Percentiles rank a stretch among this genome's conserved stretches.
These are phyloP conservation scores for Cladochytrium replicatum DNA, from an alignment of 192 early-diverging fungal species.

Conservation along the genomic window DNA sequence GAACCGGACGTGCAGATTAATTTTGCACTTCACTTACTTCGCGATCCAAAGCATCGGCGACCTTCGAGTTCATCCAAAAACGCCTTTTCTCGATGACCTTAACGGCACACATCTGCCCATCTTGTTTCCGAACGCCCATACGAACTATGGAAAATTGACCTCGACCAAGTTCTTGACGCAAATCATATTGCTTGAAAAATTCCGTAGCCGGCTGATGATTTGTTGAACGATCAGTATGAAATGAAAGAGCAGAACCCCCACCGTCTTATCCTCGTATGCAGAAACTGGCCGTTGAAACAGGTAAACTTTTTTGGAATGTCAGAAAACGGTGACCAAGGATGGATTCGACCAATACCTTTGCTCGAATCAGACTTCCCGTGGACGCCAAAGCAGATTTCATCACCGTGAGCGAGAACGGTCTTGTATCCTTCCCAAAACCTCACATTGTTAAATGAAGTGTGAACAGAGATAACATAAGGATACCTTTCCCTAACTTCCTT, in stretches of 20 bases:
- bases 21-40: slow-evolving; percentile 4
- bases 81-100: slow-evolving; percentile 24
- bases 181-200: slow-evolving; percentile 4
- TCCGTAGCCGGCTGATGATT: neutral
- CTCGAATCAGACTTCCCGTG: neutral
- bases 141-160: slow-evolving; percentile 23
- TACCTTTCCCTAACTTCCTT: slow-evolving; percentile 6
- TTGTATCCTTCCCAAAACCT: slow-evolving; percentile 5
- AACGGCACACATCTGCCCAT: slow-evolving; percentile 17
- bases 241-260: too few species aligned
- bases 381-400: slow-evolving; percentile 5
- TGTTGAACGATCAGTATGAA: neutral
- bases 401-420: slow-evolving; percentile 13
- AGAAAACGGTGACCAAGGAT: too few species aligned
- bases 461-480: neutral
- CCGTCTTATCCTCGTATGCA: too few species aligned
- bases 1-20: neutral
- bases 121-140: slow-evolving; percentile 17
- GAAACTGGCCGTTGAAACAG: too few species aligned
- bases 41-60: slow-evolving; percentile 9
- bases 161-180: slow-evolving; percentile 7
- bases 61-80: slow-evolving; percentile 14
- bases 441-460: neutral
- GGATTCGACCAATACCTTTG: neutral
- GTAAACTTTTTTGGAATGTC: slow-evolving; percentile 2